Evolutionary conservation across 257 asterid genomes (phyloP), one percentile per base, ranked within the genome.

Genomic region (Rhazya stricta): DNA sequence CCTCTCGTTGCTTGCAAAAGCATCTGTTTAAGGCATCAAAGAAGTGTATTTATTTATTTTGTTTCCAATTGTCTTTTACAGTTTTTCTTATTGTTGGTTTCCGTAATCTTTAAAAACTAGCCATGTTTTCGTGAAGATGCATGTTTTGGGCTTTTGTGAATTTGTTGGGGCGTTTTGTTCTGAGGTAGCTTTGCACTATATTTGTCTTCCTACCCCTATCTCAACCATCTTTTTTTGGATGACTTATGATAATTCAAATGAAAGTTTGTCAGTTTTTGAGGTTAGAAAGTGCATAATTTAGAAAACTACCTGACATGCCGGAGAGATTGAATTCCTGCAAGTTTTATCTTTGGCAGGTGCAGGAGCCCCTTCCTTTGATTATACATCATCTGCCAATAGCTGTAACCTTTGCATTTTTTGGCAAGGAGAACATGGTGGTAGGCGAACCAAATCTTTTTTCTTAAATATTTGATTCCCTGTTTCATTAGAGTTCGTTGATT

Each of bases 321-420:
- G 12, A 66, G 23, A 66, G 50, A 39, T 66, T 66, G 43, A 21
- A 21, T 66, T 39, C 29, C 50, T 37, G 32, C 29, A 41, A 66
- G 13, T 37, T 39, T 61, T 39, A 43, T 66, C 48, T 37, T 37
- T 90, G 88, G 76, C 96, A 92, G 99, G 96, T 86, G 80, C 86
- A 82, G 84, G 97, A 95, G 75, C 97, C 99, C 41, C 88, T 92
- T 76, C 97, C 99, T 45, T 81, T 95, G 91, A 91, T 84, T 78
- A 85, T 95, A 46, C 99, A 95, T 81, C 99, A 95, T 83, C 96
- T 95, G 68, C 99, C 99, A 77, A 74, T 95, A 74, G 97, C 99
- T 72, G 83, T 95, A 67, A 88, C 98, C 76, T 92, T 92, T 81
- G 99, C 91, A 73, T 89, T 95, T 84, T 83, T 95, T 53, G 97